Percentiles rank a stretch among this genome's conserved stretches.
phyloP scores from a whole-genome alignment of 768 basidiomycete genomes.

The Mrakia blollopis region DNA sequence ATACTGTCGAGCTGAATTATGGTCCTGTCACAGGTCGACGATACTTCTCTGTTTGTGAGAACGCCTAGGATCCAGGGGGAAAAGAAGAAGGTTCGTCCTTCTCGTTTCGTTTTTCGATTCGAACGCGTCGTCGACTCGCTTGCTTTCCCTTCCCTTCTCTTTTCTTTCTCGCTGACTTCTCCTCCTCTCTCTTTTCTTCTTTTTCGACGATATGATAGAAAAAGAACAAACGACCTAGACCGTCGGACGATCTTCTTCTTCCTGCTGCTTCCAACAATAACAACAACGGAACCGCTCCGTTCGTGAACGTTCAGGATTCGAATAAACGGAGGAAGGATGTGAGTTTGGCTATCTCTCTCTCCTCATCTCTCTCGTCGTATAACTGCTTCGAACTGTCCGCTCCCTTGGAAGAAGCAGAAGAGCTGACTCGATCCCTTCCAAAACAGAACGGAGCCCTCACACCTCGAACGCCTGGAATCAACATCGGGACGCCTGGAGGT shows the following conservation, averaged over 20 bases:
- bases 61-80: constrained; percentile 1
- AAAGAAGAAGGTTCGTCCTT: constrained; percentile 13
- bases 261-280: background rate
- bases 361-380: background rate
- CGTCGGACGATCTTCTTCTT: background rate
- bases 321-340: constrained; percentile 14
- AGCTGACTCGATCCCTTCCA: too few relatives aligned
- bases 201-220: background rate
- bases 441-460: constrained; percentile 7
- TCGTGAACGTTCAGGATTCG: background rate
- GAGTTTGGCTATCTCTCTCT: background rate
- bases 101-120: too few relatives aligned
- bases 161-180: background rate
- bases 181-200: background rate
- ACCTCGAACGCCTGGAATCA: constrained; percentile 16
- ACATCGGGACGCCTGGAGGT: constrained; percentile 9
- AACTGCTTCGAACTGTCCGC: too few relatives aligned
- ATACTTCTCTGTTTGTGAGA: constrained; percentile 17
- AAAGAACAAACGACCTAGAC: constrained; percentile 17
- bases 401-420: too few relatives aligned
- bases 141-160: background rate
- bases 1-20: too few relatives aligned
- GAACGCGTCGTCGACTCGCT: too few relatives aligned
- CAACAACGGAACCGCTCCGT: background rate
- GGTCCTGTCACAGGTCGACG: constrained; percentile 19